Conservation (phyloP, 2,329 filamentous ascomycete genomes). For the Neofusicoccum laricinum region DNA sequence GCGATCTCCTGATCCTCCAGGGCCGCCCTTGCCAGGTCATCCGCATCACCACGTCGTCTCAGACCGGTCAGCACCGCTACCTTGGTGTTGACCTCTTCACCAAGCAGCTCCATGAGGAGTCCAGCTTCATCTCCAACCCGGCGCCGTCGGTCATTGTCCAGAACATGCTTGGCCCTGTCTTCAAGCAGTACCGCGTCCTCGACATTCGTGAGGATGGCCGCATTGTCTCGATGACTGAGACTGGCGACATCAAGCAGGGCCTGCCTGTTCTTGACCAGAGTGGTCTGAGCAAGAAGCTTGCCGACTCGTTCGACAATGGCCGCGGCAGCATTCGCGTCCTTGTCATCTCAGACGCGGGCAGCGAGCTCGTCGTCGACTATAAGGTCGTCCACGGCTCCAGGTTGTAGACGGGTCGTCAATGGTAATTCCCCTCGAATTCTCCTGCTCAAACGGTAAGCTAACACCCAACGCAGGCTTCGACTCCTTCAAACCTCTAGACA, state of each 20-base stretch:
- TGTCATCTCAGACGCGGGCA: slow-evolving; percentile 88
- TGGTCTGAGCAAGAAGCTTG: slow-evolving; percentile 76
- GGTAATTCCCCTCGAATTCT: slow-evolving; percentile 14
- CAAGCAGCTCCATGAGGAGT: slow-evolving; percentile 99
- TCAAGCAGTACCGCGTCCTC: slow-evolving; percentile 99
- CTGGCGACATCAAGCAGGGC: slow-evolving; percentile 95
- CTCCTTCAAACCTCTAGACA: neutral
- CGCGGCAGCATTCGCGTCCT: slow-evolving; percentile 92
- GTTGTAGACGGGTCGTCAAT: slow-evolving; percentile 46
- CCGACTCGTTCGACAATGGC: slow-evolving; percentile 82
- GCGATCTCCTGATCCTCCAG: slow-evolving; percentile 98
- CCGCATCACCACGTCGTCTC: slow-evolving; percentile 95
- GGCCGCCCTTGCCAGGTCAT: slow-evolving; percentile 99
- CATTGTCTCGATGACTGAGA: slow-evolving; percentile 97
- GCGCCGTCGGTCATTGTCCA: slow-evolving; percentile 95
- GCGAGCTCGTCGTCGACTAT: slow-evolving; percentile 97
- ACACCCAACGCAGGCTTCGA: neutral
- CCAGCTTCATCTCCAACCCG: slow-evolving; percentile 94
- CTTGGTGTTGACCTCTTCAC: slow-evolving; percentile 99
- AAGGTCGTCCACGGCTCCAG: slow-evolving; percentile 87
- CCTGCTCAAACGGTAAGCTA: neutral
- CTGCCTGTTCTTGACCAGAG: slow-evolving; percentile 94
- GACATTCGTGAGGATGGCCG: slow-evolving; percentile 83
- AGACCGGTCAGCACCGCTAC: slow-evolving; percentile 99
- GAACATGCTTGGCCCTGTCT: slow-evolving; percentile 98